Evolutionary conservation across 768 basidiomycete species (phyloP), one percentile per base, ranked within the genome.

Genomic region (Gelatoporia subvermispora): DNA sequence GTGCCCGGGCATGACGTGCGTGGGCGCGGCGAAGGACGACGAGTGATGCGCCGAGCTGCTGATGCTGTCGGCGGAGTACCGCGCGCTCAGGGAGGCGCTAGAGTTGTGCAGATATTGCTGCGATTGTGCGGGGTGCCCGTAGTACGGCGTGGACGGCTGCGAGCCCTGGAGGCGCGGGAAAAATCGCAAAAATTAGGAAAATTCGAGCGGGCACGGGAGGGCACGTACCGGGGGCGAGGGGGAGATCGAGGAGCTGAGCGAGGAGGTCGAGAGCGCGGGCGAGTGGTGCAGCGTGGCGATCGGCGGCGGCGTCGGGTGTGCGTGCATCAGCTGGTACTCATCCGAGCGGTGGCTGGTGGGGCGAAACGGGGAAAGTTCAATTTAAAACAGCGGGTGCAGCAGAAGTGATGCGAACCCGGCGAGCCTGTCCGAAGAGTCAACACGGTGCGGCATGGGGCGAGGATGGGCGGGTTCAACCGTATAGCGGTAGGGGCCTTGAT

Each of bases 251-350:
- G 78, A 77, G 58, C 82, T 81, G 31, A 77, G 68, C 0, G 80
- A 80, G 38, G 79, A 78, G 31, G 76, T 72, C 9, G 79, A 82
- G 31, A 78, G 68, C 5, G 81, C 77, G 35, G 84, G 81, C 0
- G 84, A 85, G 59, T 79, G 77, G 21, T 79, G 67, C 51, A 72
- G 69, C 38, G 73, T 72, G 9, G 75, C 74, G 51, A 74, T 75
- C 51, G 72, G 77, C 2, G 70, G 77, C 28, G 72, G 79, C 46
- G 68, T 78, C 48, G 70, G 74, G 31, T 65, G 66, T 36, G 55
- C 52, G 50, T 52, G 54, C 40, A 52, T 54, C 41, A 57, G 52
- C 55, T 73, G 73, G 62, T 74, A 72, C 41, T 72, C 70, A 36
- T 72, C 73, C 47, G 65, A 61, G 44, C 63, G 43, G 53, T 67